phyloP scores from a whole-genome alignment of 169 alveolate species.

The Eimeria falciformis region DNA sequence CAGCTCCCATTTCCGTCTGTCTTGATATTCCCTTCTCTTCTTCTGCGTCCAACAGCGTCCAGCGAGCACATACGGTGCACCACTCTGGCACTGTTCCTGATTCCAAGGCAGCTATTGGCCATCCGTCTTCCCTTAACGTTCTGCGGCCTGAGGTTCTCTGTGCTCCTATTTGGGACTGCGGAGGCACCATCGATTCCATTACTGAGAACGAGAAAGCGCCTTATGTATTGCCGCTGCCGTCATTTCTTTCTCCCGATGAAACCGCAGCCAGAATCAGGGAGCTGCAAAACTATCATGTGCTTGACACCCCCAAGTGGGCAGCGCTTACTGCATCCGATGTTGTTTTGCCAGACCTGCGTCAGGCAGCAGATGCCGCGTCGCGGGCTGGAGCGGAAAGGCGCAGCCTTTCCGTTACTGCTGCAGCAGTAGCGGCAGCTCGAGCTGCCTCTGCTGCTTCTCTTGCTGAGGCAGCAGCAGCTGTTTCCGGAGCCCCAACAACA shows the following conservation, averaged over 20 bases:
- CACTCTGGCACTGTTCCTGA: too few relatives aligned
- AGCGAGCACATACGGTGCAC: too few relatives aligned
- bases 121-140: too few relatives aligned
- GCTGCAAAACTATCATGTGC: slow-evolving; percentile 22
- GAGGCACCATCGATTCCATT: background rate
- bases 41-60: too few relatives aligned
- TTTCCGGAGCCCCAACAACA: background rate
- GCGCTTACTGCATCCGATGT: slow-evolving; percentile 17
- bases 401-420: background rate
- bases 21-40: slow-evolving; percentile 44
- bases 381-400: background rate
- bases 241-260: background rate
- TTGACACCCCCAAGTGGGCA: slow-evolving; percentile 23
- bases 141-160: too few relatives aligned
- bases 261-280: slow-evolving; percentile 12
- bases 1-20: slow-evolving; percentile 31
- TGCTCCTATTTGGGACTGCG: background rate
- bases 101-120: too few relatives aligned
- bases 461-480: slow-evolving; percentile 18
- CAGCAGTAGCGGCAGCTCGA: background rate
- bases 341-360: too few relatives aligned
- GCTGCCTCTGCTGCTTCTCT: slow-evolving; percentile 6
- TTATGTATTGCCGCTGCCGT: background rate
- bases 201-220: background rate
- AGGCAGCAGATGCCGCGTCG: background rate